Percentiles rank a stretch among this genome's conserved stretches.
These are phyloP conservation scores for Clathrospora elynae DNA, from an alignment of 2,329 filamentous ascomycete genomes.

Conservation along the genomic window DNA sequence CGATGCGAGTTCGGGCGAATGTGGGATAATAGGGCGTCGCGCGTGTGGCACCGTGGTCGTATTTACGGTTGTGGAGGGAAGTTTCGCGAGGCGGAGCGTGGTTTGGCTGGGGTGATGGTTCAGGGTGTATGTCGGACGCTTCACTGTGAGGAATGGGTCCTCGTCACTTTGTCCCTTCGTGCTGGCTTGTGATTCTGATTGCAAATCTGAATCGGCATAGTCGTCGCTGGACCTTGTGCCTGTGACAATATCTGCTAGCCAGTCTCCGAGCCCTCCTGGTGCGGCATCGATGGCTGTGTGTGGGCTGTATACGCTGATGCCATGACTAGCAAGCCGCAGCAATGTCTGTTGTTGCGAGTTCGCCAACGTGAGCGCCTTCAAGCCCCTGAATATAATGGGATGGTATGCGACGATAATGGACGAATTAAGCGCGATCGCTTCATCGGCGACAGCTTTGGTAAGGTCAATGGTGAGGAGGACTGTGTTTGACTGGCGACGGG, in stretches of 20 bases:
- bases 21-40: slow-evolving; percentile 59
- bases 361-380: slow-evolving; percentile 83
- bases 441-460: slow-evolving; percentile 84
- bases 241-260: slow-evolving; percentile 86
- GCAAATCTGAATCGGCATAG: slow-evolving; percentile 7
- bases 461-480: slow-evolving; percentile 88
- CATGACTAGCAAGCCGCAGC: slow-evolving; percentile 78
- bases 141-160: slow-evolving; percentile 46
- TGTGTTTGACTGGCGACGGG: slow-evolving; percentile 64
- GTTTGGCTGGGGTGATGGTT: slow-evolving; percentile 57
- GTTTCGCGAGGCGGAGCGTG: slow-evolving; percentile 42
- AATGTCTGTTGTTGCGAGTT: slow-evolving; percentile 88
- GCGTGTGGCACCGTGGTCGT: slow-evolving; percentile 50
- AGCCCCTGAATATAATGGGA: slow-evolving; percentile 91
- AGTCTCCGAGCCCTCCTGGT: slow-evolving; percentile 84
- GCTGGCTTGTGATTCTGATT: slow-evolving; percentile 11
- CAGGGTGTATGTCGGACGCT: slow-evolving; percentile 52
- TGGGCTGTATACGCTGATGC: slow-evolving; percentile 93
- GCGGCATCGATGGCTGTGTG: slow-evolving; percentile 94
- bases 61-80: slow-evolving; percentile 15
- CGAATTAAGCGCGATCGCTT: slow-evolving; percentile 77
- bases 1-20: slow-evolving; percentile 47
- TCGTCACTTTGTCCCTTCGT: slow-evolving; percentile 26
- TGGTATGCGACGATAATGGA: slow-evolving; percentile 91
- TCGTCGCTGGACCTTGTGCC: slow-evolving; percentile 52